Base-by-base conservation (phyloP, 2,329 filamentous ascomycete genomes). In the Venturia carpophila region DNA sequence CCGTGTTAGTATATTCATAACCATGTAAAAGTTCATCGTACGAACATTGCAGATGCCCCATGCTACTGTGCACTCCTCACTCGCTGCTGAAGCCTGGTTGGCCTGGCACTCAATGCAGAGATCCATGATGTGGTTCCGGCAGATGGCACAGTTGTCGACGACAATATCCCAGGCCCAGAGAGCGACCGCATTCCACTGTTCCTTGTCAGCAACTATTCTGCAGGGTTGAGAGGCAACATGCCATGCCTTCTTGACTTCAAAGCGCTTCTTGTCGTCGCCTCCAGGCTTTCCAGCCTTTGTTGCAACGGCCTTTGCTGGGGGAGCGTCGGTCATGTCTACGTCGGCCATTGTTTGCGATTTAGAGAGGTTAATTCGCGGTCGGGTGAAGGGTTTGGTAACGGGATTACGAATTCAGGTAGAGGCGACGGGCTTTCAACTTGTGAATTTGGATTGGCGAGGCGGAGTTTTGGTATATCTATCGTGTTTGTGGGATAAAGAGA, bases 131-230 rank as follows among this genome's bases (percentile, higher is more conserved):
- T 99, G 94, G 76, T 99, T 99, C 75, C 94, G 86, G 82, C 94
- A 99, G 75, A 99, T 99, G 72, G 94, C 94, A 76, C 94, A 99
- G 83, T 99, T 99, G 79, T 99, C 94, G 67, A 99, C 94, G 41
- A 97, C 92, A 67, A 99, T 99, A 75, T 99, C 94, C 94, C 94
- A 99, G 0, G 94, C 94, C 94, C 94, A 99, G 1, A 99, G 83
- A 49, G 94, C 92, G 63, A 99, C 94, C 0, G 94, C 94, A 72
- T 97, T 97, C 94, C 94, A 99, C 93, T 97, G 73, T 55, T 68
- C n/a, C 11, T 27, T n/a, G 55, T 55, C 10, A 66, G 52, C 27
- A 27, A n/a, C 27, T n/a, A 37, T 19, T 27, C 19, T 19, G 17
- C 27, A n/a, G 45, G 5, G 15, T 21, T 19, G 15, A 34, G 60